Percentiles rank a stretch among this genome's conserved stretches.
These are phyloP conservation scores for Geotrichum candidum DNA, from an alignment of 1,139 yeast species.

Conservation along the genomic window DNA sequence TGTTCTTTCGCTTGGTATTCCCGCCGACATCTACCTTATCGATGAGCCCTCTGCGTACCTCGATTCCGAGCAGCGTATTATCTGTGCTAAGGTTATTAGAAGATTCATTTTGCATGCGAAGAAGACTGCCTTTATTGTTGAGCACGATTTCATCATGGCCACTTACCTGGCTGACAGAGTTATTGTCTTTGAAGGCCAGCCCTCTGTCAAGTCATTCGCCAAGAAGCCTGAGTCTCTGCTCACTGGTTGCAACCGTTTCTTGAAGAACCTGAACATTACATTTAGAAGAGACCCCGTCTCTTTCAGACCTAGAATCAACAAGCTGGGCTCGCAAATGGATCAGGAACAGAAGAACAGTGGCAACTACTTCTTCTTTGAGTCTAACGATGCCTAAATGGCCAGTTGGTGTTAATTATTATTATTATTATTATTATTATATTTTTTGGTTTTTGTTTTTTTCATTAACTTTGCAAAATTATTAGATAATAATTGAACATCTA, in stretches of 20 bases:
- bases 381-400: conserved; percentile 35
- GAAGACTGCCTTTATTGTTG: conserved; percentile 96
- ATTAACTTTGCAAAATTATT: too few relatives aligned
- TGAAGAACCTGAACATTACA: conserved; percentile 94
- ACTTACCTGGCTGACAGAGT: conserved; percentile 97
- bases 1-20: conserved; percentile 85
- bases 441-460: background rate
- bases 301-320: conserved; percentile 96
- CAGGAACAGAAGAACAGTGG: conserved; percentile 90
- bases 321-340: conserved; percentile 96
- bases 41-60: conserved; percentile 98
- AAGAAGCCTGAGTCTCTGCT: conserved; percentile 84
- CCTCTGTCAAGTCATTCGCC: conserved; percentile 78
- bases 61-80: conserved; percentile 98
- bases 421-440: background rate
- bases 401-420: background rate
- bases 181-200: conserved; percentile 93
- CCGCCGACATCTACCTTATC: conserved; percentile 91
- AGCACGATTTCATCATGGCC: conserved; percentile 99
- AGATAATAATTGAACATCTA: too few relatives aligned
- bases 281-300: conserved; percentile 98
- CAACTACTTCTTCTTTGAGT: conserved; percentile 91
- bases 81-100: conserved; percentile 96
- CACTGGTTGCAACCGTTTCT: conserved; percentile 95
- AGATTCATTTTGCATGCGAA: conserved; percentile 92